phyloP scores from a whole-genome alignment of 441 rosid species.

The Corymbia citriodora region DNA sequence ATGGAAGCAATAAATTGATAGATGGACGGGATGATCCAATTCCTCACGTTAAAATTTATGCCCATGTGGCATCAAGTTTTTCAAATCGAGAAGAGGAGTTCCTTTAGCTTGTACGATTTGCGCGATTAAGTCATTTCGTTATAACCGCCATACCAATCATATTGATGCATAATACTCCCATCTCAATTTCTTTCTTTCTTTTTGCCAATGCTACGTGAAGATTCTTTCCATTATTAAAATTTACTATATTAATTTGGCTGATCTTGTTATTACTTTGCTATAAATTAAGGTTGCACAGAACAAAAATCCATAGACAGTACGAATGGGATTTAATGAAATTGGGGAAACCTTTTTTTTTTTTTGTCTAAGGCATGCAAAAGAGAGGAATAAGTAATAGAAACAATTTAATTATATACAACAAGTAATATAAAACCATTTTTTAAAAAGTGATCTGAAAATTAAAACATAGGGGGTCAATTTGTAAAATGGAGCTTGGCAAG shows the following conservation, averaged over 20 bases:
- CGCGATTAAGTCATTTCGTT: neutral
- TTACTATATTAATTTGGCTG: neutral
- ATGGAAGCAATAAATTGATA: neutral
- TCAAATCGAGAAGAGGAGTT: neutral
- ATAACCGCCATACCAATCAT: accelerated
- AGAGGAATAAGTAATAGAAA: no score
- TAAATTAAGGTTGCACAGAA: neutral
- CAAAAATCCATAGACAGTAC: neutral
- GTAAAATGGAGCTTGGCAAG: neutral
- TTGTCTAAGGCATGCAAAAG: no score
- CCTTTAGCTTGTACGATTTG: accelerated
- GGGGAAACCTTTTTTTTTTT: neutral
- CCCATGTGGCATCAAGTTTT: neutral
- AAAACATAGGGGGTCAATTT: neutral
- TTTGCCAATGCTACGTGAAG: neutral
- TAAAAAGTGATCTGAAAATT: neutral
- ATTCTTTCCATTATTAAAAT: neutral
- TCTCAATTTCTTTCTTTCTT: neutral
- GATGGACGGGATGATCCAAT: neutral
- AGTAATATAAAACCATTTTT: neutral
- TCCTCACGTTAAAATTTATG: neutral
- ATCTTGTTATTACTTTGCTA: neutral
- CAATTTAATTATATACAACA: no score
- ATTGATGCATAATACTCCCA: neutral
- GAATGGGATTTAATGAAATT: neutral